Evolutionary conservation across 495 filamentous ascomycete species (phyloP).

Genomic region (Evansstolkia leycettana): DNA sequence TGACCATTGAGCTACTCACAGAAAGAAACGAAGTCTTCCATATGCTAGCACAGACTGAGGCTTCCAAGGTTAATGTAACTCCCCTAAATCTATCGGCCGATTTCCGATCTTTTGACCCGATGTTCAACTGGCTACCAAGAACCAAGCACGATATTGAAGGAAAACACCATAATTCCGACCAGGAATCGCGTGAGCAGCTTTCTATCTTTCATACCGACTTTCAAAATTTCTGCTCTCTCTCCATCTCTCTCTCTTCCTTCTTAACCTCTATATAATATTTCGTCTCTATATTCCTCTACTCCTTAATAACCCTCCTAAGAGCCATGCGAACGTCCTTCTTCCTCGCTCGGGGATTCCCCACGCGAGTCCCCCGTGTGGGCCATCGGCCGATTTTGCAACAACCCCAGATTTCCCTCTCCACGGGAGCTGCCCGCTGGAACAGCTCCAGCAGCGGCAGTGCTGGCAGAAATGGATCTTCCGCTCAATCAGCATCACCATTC

Average conservation of each 20-base stretch:
- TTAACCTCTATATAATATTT: no score
- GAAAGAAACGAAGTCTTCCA: no score
- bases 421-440: constrained; percentile 8
- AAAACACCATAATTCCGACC: no score
- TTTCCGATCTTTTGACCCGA: no score
- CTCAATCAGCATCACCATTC: constrained; percentile 6
- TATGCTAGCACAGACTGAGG: no score
- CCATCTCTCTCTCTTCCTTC: constrained; percentile 1
- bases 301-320: no score
- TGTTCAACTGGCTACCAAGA: no score
- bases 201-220: background rate
- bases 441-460: constrained; percentile 9
- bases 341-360: constrained; percentile 17
- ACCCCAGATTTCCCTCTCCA: constrained; percentile 1
- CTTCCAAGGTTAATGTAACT: no score
- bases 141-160: no score
- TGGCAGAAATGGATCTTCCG: constrained; percentile 6
- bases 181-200: no score
- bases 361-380: constrained; percentile 14
- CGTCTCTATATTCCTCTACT: background rate
- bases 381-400: constrained; percentile 10
- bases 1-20: no score
- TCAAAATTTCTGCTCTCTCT: background rate
- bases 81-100: no score
- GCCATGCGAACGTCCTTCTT: constrained; percentile 14